Conservation (phyloP, 257 asterid species). For the Fraxinus anomala region DNA sequence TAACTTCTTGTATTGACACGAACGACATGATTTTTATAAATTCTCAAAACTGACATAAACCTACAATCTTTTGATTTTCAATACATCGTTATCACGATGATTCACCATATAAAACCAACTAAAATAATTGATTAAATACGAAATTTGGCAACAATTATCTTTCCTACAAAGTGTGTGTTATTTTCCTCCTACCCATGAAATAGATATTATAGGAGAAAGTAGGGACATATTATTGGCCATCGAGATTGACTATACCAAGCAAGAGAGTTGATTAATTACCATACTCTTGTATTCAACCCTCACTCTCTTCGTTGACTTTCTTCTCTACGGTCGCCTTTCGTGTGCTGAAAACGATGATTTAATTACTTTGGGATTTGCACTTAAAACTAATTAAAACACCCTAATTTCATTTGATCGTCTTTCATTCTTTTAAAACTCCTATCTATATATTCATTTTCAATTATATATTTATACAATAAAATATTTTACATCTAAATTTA, state of each 20-base stretch:
- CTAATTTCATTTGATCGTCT: too few species aligned
- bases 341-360: neutral
- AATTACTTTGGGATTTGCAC: neutral
- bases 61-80: neutral
- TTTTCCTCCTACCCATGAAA: constrained; percentile 6
- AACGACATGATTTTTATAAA: too few species aligned
- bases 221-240: constrained; percentile 8
- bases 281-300: neutral
- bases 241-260: neutral
- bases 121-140: neutral
- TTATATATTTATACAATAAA: too few species aligned
- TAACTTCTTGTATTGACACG: neutral
- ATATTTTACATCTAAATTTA: too few species aligned
- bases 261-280: neutral
- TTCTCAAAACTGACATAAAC: too few species aligned
- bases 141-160: neutral
- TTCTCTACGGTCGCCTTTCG: neutral
- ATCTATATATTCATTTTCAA: too few species aligned
- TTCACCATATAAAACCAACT: neutral
- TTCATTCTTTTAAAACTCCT: too few species aligned
- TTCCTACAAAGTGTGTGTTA: neutral
- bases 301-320: neutral
- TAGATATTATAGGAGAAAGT: neutral
- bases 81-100: neutral
- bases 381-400: neutral